Base-by-base conservation (phyloP, 495 filamentous ascomycete genomes). In the Talaromyces borbonicus region DNA sequence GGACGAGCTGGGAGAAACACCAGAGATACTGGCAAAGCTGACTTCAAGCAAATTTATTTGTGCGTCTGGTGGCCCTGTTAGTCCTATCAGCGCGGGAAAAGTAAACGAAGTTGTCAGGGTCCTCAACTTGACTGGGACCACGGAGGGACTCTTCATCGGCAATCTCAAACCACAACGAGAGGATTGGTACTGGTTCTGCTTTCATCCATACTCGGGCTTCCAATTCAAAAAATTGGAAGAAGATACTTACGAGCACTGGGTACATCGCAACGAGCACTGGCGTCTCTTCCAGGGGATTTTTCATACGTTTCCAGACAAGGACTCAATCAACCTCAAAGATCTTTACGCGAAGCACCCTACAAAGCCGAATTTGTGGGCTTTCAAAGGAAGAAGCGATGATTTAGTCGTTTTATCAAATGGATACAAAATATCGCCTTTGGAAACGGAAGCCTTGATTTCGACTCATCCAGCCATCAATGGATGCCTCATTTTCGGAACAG, bases 261-360 rank as follows among this genome's bases (percentile, higher is more conserved):
- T 56, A 15, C 51, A 58, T 32, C 49, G 47, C 1, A 53, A 58
- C 44, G 49, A 53, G 23, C 43, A 58, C 15, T 42, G 39, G 39
- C 22, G 5, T 11, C 39, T 42, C 12, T 58, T 57, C 5, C 74
- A 79, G 15, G 66, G 67, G 8, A 59, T 77, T 46, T 81, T 80
- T 58, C 68, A 73, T 51, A 72, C 68, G 5, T 79, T 75, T 43
- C 66, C 68, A 8, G 58, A 74, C 20, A 7, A 58, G 23, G 15
- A 42, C 5, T 42, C 39, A 11, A 46, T 49, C 47, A 49, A 49
- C 26, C 46, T 49, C 3, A 49, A 49, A 33, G 47, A 51, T 24
- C 26, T 49, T 11, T 49, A 37, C 25, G 20, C 30, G 12, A 38
- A 46, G 38, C 55, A 58, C 26, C 46, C 46, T 1, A 38, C 32